Evolutionary conservation across 495 filamentous ascomycete genomes (phyloP).

Genomic region (Achaetomiella virescens): DNA sequence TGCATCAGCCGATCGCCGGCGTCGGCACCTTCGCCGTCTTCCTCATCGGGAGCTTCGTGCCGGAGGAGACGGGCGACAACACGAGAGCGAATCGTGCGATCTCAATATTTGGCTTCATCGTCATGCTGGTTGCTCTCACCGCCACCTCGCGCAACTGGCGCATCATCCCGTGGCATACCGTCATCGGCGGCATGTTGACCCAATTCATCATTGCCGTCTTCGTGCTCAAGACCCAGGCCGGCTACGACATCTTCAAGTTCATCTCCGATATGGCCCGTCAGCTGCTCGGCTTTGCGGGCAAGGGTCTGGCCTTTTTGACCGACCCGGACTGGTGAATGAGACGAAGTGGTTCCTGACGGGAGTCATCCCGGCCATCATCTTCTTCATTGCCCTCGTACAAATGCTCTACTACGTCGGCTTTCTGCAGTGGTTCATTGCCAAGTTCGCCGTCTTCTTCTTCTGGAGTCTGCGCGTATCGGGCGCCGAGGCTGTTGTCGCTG

Average conservation of each 20-base stretch:
- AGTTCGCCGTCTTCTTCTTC: conserved; percentile 87
- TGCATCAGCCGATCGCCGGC: conserved; percentile 55
- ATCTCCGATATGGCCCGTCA: conserved; percentile 62
- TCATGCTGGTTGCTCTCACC: conserved; percentile 63
- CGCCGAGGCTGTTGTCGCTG: conserved; percentile 84
- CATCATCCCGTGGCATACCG: conserved; percentile 76
- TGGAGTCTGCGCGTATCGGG: conserved; percentile 87
- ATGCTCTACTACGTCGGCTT: conserved; percentile 70
- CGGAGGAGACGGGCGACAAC: conserved; percentile 64
- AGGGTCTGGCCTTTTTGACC: conserved; percentile 70
- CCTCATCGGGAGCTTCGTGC: conserved; percentile 67
- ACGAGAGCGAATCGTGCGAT: conserved; percentile 71
- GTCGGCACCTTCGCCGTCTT: conserved; percentile 59
- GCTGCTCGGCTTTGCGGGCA: conserved; percentile 63
- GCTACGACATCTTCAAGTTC: conserved; percentile 83
- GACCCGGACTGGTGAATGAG: too few species aligned
- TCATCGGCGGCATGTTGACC: conserved; percentile 76
- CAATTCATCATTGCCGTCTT: conserved; percentile 88
- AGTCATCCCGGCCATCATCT: conserved; percentile 80
- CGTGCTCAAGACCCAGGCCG: conserved; percentile 70
- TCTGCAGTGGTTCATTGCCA: conserved; percentile 80
- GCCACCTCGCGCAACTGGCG: conserved; percentile 64
- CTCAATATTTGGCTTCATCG: conserved; percentile 70
- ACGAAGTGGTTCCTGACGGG: conserved; percentile 60
- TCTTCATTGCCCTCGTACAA: conserved; percentile 85